These are phyloP conservation scores for Agaricus blazei DNA, from an alignment of 768 basidiomycete species.

Conservation along the genomic window DNA sequence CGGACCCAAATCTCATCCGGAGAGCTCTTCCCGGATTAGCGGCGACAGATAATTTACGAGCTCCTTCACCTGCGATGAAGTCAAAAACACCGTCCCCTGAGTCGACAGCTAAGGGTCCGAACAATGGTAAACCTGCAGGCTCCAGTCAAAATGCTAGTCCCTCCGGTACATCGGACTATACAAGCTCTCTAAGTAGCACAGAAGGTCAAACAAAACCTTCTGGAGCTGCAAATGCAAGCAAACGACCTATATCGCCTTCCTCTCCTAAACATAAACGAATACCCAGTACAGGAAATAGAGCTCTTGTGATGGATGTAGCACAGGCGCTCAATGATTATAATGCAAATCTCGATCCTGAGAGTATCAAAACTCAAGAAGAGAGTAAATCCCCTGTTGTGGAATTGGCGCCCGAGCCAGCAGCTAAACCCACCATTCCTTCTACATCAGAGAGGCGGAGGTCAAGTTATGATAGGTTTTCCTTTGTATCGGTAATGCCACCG, in stretches of 20 bases:
- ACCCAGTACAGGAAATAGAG: slow-evolving; percentile 63
- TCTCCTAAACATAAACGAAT: slow-evolving; percentile 49
- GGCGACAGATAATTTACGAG: neutral
- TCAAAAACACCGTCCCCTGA: slow-evolving; percentile 6
- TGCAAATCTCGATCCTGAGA: neutral
- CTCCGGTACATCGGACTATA: neutral
- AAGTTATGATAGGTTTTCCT: slow-evolving; percentile 63
- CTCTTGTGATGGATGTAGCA: slow-evolving; percentile 77
- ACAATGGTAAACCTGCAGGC: neutral
- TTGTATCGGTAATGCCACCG: slow-evolving; percentile 51
- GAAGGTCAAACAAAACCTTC: slow-evolving; percentile 1
- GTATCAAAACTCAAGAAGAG: neutral
- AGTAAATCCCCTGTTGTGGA: slow-evolving; percentile 6
- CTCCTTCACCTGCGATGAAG: neutral
- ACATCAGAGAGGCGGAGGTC: slow-evolving; percentile 57
- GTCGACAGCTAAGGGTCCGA: neutral
- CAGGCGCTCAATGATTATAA: slow-evolving; percentile 44
- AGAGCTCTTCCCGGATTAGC: slow-evolving; percentile 39
- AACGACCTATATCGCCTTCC: slow-evolving; percentile 18
- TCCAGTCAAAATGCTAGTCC: slow-evolving; percentile 2
- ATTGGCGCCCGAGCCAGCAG: slow-evolving; percentile 9
- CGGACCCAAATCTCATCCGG: slow-evolving; percentile 15
- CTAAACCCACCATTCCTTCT: slow-evolving; percentile 20
- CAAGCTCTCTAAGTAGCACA: neutral
- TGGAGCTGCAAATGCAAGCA: slow-evolving; percentile 17